Evolutionary conservation across 106 monocot genomes (phyloP).

Genomic region (Dioscorea alata): DNA sequence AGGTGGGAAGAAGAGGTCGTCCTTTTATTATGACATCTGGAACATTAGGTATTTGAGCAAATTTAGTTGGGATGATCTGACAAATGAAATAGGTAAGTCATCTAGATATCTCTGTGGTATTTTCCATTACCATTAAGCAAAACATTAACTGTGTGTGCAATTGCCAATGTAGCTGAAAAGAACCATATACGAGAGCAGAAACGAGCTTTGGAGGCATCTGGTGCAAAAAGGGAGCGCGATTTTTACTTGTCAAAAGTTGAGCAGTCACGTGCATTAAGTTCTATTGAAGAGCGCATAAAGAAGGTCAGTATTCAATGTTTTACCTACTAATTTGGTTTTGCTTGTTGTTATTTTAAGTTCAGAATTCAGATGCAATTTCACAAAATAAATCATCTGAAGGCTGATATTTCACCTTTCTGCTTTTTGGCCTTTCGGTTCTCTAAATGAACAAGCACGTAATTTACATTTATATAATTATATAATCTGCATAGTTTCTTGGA

Average conservation of each 20-base stretch:
- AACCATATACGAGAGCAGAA: constrained; percentile 70
- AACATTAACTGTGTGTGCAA: background rate
- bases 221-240: constrained; percentile 91
- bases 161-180: constrained; percentile 50
- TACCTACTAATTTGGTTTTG: background rate
- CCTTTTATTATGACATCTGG: constrained; percentile 96
- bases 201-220: constrained; percentile 82
- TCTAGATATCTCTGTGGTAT: background rate
- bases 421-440: background rate
- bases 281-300: constrained; percentile 61
- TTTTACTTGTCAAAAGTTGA: constrained; percentile 90
- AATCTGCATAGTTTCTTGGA: background rate
- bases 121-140: background rate
- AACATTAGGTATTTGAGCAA: constrained; percentile 92
- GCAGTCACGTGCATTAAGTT: constrained; percentile 51
- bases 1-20: constrained; percentile 89
- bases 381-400: background rate
- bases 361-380: background rate
- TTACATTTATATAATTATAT: background rate
- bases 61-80: constrained; percentile 98
- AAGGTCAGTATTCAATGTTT: constrained; percentile 47
- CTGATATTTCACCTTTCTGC: background rate
- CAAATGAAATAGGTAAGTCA: constrained; percentile 62
- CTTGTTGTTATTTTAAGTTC: background rate
- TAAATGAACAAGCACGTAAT: background rate